These are phyloP conservation scores for Lactarius trivialis DNA, from an alignment of 768 basidiomycete species.

Conservation along the genomic window DNA sequence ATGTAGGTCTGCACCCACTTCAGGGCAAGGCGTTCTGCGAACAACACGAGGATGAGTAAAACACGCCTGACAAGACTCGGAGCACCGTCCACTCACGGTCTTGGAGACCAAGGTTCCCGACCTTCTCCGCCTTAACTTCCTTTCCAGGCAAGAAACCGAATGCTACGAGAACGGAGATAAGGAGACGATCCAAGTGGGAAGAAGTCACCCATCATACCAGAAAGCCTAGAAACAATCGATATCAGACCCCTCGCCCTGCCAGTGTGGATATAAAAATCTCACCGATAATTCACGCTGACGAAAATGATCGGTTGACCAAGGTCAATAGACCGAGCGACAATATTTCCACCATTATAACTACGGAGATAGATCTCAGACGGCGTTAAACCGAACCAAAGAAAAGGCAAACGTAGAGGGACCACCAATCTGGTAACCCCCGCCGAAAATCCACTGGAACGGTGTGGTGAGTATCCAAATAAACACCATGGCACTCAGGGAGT, in stretches of 20 bases:
- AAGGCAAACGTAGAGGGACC: constrained; percentile 9
- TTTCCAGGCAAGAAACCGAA: constrained; percentile 48
- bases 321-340: constrained; percentile 26
- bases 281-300: constrained; percentile 30
- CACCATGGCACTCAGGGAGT: too few species aligned
- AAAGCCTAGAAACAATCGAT: constrained; percentile 4
- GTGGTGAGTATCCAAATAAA: background rate
- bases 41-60: background rate
- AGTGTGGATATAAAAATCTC: background rate
- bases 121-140: constrained; percentile 45
- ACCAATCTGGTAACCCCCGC: constrained; percentile 22
- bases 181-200: background rate
- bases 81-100: constrained; percentile 42
- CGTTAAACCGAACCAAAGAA: background rate
- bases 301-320: constrained; percentile 25
- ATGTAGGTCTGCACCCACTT: constrained; percentile 67
- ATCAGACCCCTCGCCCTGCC: background rate
- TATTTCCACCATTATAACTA: constrained; percentile 23
- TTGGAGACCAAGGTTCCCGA: constrained; percentile 60
- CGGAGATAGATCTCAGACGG: background rate
- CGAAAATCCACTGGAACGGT: constrained; percentile 25
- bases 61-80: background rate
- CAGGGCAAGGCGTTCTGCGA: constrained; percentile 47
- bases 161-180: constrained; percentile 23
- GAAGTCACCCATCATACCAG: constrained; percentile 4